phyloP scores from a whole-genome alignment of 208 protist species.

The Histomonas meleagridis region DNA sequence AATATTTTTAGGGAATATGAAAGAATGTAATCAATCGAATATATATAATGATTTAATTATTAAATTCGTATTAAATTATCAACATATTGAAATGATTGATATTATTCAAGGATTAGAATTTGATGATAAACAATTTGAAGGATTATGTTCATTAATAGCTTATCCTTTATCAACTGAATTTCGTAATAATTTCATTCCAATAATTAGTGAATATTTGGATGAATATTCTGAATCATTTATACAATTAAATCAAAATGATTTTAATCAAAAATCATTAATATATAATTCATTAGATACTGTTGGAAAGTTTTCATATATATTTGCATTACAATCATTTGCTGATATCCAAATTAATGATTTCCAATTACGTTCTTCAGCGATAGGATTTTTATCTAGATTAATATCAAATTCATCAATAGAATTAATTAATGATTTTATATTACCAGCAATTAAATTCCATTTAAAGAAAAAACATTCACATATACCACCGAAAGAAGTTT shows the following conservation, averaged over 20 bases:
- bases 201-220: neutral
- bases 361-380: neutral
- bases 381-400: neutral
- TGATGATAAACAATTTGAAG: neutral
- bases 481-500: neutral
- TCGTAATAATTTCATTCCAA: neutral
- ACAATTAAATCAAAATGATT: neutral
- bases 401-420: neutral
- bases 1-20: neutral
- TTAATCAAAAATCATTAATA: neutral
- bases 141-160: neutral
- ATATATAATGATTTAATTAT: neutral
- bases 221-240: neutral
- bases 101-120: neutral
- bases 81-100: neutral
- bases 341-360: neutral
- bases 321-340: constrained; percentile 21
- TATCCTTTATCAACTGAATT: neutral
- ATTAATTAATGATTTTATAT: neutral
- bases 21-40: neutral
- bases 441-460: constrained; percentile 21
- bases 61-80: neutral
- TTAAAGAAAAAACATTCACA: neutral
- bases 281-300: neutral
- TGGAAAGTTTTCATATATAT: neutral